phyloP scores from a whole-genome alignment of 2,329 filamentous ascomycete species.

The Tothia fuscella region DNA sequence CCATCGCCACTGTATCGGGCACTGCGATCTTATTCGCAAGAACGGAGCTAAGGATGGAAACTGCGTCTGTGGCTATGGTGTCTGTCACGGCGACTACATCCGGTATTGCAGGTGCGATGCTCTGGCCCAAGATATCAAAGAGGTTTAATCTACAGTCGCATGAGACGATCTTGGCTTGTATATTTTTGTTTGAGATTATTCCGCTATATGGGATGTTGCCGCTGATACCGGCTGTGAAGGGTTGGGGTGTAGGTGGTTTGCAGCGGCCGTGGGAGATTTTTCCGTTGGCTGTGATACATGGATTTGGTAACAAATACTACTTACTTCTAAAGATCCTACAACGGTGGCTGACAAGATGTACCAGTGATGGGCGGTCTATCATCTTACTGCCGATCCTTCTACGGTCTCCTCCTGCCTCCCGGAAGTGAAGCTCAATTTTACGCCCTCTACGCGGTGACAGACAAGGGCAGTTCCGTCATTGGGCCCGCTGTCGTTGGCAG shows the following conservation, averaged over 20 bases:
- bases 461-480: constrained; percentile 86
- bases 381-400: constrained; percentile 80
- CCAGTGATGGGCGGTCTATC: constrained; percentile 81
- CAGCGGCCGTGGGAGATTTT: constrained; percentile 92
- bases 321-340: too few relatives aligned
- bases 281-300: constrained; percentile 72
- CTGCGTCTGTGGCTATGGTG: constrained; percentile 73
- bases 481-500: constrained; percentile 80
- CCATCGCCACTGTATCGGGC: constrained; percentile 85
- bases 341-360: too few relatives aligned
- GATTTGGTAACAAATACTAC: too few relatives aligned
- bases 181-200: constrained; percentile 76
- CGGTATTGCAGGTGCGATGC: constrained; percentile 77
- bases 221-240: constrained; percentile 63
- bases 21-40: constrained; percentile 90
- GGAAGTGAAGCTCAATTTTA: constrained; percentile 91
- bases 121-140: constrained; percentile 68
- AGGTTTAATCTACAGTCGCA: constrained; percentile 56
- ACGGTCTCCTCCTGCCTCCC: constrained; percentile 78
- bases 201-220: constrained; percentile 79
- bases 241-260: constrained; percentile 63
- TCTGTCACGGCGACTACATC: constrained; percentile 78
- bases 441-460: constrained; percentile 86
- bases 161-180: constrained; percentile 74
- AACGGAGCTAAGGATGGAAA: constrained; percentile 76